phyloP scores from a whole-genome alignment of 805 yeast genomes.

The Wickerhamiella allomyrinae region DNA sequence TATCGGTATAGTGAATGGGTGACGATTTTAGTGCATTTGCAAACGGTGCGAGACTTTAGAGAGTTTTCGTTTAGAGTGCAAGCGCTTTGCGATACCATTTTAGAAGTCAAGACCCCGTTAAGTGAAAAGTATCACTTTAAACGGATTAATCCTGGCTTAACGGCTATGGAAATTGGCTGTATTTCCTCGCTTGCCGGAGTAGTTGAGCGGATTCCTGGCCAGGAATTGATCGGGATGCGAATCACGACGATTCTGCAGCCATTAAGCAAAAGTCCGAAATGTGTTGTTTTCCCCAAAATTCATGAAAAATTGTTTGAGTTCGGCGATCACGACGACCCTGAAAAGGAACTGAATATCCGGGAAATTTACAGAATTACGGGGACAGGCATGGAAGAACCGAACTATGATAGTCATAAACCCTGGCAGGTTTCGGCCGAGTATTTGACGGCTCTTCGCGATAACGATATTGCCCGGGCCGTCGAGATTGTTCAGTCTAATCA shows the following conservation, averaged over 20 bases:
- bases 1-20: not conserved
- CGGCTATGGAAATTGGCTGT: not conserved
- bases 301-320: not conserved
- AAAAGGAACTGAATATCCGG: not conserved
- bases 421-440: not conserved
- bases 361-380: not conserved
- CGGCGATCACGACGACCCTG: not conserved
- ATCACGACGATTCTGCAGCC: not conserved
- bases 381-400: not conserved
- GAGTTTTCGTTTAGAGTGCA: not conserved
- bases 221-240: not conserved
- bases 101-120: not conserved
- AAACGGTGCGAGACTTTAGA: not conserved
- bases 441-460: not conserved
- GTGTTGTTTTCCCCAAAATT: not conserved
- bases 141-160: not conserved
- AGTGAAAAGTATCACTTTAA: not conserved
- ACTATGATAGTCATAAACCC: not conserved
- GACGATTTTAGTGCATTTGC: not conserved
- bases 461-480: not conserved
- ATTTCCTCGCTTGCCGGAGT: not conserved
- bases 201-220: not conserved
- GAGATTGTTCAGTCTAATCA: not conserved
- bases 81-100: not conserved
- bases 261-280: not conserved